Evolutionary conservation across 306 rosid species (phyloP).

Genomic region (Vicia villosa): DNA sequence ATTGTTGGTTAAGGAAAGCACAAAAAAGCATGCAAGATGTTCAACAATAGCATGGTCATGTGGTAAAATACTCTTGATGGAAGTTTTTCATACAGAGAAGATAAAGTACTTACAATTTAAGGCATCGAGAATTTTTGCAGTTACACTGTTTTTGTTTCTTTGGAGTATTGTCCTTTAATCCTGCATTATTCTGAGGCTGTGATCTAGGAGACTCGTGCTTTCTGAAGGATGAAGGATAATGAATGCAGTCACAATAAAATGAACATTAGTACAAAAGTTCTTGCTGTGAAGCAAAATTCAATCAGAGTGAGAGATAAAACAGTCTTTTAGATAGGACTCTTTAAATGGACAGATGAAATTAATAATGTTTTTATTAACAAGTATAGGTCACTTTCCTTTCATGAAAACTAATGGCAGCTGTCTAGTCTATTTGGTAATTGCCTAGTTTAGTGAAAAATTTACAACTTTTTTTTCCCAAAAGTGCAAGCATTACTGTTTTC

Average conservation of each 20-base stretch:
- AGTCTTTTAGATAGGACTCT: constrained; percentile 2
- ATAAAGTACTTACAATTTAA: constrained; percentile 76
- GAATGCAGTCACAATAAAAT: constrained; percentile 30
- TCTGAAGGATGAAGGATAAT: constrained; percentile 58
- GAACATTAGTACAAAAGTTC: constrained; percentile 9
- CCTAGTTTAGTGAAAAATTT: constrained; percentile 23
- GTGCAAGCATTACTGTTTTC: constrained; percentile 15
- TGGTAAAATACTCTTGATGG: constrained; percentile 21
- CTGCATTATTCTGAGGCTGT: constrained; percentile 48
- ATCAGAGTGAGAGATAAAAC: constrained; percentile 5
- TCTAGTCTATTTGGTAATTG: constrained; percentile 2
- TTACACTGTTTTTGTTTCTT: constrained; percentile 89
- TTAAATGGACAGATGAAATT: constrained; percentile 20
- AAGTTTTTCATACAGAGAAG: constrained; percentile 13
- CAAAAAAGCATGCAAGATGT: constrained; percentile 28
- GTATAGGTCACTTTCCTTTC: constrained; percentile 1
- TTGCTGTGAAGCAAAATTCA: constrained; percentile 6
- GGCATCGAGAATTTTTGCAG: constrained; percentile 89
- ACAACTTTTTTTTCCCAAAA: constrained; percentile 12
- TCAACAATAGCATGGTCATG: neutral
- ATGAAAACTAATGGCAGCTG: constrained; percentile 9
- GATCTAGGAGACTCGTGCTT: constrained; percentile 75
- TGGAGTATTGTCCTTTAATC: constrained; percentile 70
- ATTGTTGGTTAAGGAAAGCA: constrained; percentile 14
- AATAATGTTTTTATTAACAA: constrained; percentile 17